These are phyloP conservation scores for Metschnikowia lachancei DNA, from an alignment of 805 yeast species.

Conservation along the genomic window DNA sequence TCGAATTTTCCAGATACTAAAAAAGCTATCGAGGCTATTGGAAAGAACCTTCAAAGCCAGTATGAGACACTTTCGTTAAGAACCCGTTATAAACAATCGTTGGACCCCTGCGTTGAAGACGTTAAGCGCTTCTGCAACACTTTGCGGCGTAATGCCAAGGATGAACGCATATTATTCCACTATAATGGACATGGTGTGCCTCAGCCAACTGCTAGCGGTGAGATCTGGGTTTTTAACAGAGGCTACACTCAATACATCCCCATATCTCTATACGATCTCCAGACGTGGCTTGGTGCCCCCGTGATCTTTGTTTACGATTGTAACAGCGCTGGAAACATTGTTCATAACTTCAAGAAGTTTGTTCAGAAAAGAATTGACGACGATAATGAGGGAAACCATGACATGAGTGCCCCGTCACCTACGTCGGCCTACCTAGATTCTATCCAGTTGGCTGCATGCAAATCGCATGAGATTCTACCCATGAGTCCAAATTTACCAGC, in stretches of 20 bases:
- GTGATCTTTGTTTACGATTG: conserved; percentile 94
- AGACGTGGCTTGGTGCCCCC: conserved; percentile 97
- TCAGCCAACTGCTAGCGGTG: conserved; percentile 93
- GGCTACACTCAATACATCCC: conserved; percentile 98
- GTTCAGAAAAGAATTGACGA: conserved; percentile 87
- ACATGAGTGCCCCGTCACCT: conserved; percentile 54
- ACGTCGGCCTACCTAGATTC: conserved; percentile 75
- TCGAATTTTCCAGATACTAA: conserved; percentile 75
- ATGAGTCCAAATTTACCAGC: conserved; percentile 95
- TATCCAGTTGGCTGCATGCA: conserved; percentile 91
- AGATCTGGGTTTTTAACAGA: conserved; percentile 96
- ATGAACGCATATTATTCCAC: conserved; percentile 88
- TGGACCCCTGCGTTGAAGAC: conserved; percentile 96
- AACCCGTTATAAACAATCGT: conserved; percentile 83
- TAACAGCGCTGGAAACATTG: conserved; percentile 89
- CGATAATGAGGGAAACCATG: conserved; percentile 63
- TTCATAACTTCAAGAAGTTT: conserved; percentile 82
- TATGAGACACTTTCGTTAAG: conserved; percentile 86
- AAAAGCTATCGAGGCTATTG: conserved; percentile 87
- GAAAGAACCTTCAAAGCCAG: conserved; percentile 81
- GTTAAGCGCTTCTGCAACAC: conserved; percentile 88
- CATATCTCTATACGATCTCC: conserved; percentile 89
- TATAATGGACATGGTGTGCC: conserved; percentile 99
- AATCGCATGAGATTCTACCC: conserved; percentile 79
- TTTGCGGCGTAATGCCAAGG: conserved; percentile 84